Evolutionary conservation across 2,329 filamentous ascomycete species (phyloP).

Genomic region (Neonectria magnoliae): DNA sequence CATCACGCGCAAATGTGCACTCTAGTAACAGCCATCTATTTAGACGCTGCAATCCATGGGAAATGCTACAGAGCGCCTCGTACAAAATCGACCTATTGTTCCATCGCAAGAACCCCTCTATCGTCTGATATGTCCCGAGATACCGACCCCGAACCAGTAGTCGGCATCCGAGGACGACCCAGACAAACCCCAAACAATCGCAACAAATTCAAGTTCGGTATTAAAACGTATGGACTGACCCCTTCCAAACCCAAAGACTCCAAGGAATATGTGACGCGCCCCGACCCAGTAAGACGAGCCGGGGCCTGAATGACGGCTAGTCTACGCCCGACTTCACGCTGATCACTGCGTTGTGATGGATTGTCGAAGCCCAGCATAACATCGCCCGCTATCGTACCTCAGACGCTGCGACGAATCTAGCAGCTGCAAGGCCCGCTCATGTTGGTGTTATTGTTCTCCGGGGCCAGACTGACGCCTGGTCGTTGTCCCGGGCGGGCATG

Average conservation of each 20-base stretch:
- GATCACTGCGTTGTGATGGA: slow-evolving; percentile 36
- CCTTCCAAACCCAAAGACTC: slow-evolving; percentile 54
- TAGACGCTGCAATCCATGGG: slow-evolving; percentile 36
- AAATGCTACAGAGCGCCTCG: slow-evolving; percentile 42
- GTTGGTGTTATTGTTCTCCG: slow-evolving; percentile 68
- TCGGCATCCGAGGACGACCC: slow-evolving; percentile 27
- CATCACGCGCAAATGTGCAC: neutral
- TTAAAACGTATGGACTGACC: slow-evolving; percentile 51
- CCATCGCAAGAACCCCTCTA: slow-evolving; percentile 38
- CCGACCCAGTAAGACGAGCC: slow-evolving; percentile 42
- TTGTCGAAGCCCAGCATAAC: slow-evolving; percentile 34
- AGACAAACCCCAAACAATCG: slow-evolving; percentile 38
- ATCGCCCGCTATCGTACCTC: slow-evolving; percentile 32
- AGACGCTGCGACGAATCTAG: slow-evolving; percentile 48
- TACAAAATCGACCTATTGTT: slow-evolving; percentile 36
- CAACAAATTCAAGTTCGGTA: slow-evolving; percentile 46
- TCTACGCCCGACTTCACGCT: slow-evolving; percentile 40
- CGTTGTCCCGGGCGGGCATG: slow-evolving; percentile 76
- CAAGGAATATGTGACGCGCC: slow-evolving; percentile 51
- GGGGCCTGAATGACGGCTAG: slow-evolving; percentile 40
- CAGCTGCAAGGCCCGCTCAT: slow-evolving; percentile 66
- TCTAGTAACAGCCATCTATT: slow-evolving; percentile 44
- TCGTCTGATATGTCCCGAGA: slow-evolving; percentile 31
- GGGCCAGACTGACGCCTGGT: slow-evolving; percentile 66
- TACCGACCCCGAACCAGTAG: slow-evolving; percentile 30